A percentile compares a stretch with the other conserved stretches of the same genome.
phyloP scores from a whole-genome alignment of 148 eudicot species.

The Oxyria digyna region DNA sequence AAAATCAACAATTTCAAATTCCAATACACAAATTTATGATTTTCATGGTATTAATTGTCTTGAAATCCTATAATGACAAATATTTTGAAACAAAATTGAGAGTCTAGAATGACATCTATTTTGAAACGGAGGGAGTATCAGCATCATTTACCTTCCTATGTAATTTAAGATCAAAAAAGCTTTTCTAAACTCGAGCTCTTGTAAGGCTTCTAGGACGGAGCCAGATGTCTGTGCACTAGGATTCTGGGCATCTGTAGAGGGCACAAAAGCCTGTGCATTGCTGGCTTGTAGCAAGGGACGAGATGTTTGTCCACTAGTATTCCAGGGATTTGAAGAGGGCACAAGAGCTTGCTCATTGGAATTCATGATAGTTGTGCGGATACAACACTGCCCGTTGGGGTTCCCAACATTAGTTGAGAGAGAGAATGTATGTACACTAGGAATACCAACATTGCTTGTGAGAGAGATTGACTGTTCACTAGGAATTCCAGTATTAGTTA shows the following conservation, averaged over 20 bases:
- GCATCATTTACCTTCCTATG: slow-evolving; percentile 35
- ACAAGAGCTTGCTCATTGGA: not conserved
- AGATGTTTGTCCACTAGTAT: not conserved
- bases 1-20: no score
- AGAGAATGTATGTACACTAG: no score
- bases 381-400: no score
- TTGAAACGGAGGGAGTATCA: no score
- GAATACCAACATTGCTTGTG: no score
- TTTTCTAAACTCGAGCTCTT: slow-evolving; percentile 46
- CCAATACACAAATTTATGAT: no score
- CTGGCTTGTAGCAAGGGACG: slow-evolving; percentile 14
- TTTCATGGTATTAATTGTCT: no score
- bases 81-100: no score
- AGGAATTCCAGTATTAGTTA: not conserved
- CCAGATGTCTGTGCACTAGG: not conserved
- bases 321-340: slow-evolving; percentile 8
- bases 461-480: no score
- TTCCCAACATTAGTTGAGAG: no score
- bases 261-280: slow-evolving; percentile 3
- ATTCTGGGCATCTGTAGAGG: slow-evolving; percentile 4
- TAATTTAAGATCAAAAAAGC: slow-evolving; percentile 50
- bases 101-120: no score
- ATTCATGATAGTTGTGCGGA: not conserved
- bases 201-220: slow-evolving; percentile 20
- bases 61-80: no score